Conservation (phyloP, 352 stramenopile genomes). For the Blastocystis hominis region DNA sequence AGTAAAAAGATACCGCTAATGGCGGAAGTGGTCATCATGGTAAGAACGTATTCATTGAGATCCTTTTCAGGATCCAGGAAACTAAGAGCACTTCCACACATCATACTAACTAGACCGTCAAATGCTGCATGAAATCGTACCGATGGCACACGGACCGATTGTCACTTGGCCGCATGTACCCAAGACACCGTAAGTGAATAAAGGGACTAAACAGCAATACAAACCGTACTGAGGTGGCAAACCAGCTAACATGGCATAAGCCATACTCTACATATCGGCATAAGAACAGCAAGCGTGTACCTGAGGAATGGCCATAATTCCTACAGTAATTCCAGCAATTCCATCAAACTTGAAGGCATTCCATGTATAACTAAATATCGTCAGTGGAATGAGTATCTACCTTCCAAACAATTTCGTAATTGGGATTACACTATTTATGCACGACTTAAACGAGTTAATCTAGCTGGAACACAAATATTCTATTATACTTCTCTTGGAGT, state of each 20-base stretch:
- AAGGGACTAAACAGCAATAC: conserved; percentile 59
- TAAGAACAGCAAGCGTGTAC: background rate
- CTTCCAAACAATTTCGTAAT: conserved; percentile 28
- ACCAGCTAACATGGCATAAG: conserved; percentile 59
- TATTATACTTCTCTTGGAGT: background rate
- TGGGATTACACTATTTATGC: background rate
- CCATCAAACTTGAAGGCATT: conserved; percentile 13
- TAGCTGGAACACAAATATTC: background rate
- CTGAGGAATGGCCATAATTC: conserved; percentile 61
- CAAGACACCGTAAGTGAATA: conserved; percentile 59
- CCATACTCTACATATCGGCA: conserved; percentile 57
- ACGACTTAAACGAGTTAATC: background rate
- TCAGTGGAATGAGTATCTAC: background rate
- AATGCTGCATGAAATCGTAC: conserved; percentile 50
- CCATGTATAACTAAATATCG: background rate
- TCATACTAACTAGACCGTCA: conserved; percentile 18
- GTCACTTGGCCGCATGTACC: conserved; percentile 56
- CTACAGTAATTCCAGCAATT: conserved; percentile 59
- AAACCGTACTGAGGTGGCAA: conserved; percentile 58
- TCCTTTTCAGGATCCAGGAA: background rate
- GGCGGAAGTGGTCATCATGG: conserved; percentile 47
- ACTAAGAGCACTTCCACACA: conserved; percentile 1
- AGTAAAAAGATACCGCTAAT: conserved; percentile 58
- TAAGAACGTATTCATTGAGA: background rate
- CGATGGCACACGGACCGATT: conserved; percentile 57